Evolutionary conservation across 1,284 basidiomycete species (phyloP).

Genomic region (Ganoderma lucidum): DNA sequence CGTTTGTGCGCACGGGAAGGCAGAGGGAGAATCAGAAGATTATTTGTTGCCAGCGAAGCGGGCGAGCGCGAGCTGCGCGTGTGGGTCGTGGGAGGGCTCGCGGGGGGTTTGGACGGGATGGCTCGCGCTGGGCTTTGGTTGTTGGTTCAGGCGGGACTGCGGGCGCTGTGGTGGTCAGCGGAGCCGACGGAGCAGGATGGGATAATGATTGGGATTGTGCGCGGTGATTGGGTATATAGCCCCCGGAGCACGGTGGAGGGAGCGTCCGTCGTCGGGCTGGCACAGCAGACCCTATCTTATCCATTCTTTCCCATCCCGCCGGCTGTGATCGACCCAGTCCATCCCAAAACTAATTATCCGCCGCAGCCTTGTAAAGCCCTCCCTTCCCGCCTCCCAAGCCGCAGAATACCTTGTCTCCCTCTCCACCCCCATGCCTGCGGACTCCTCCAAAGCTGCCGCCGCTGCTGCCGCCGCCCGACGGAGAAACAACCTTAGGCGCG

Average conservation of each 20-base stretch:
- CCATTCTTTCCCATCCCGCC: constrained; percentile 25
- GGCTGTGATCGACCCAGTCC: constrained; percentile 24
- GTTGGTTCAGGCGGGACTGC: constrained; percentile 10
- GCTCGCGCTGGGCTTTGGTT: constrained; percentile 4
- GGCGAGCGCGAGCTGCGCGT: constrained; percentile 7
- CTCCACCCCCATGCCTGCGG: constrained; percentile 42
- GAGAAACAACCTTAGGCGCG: constrained; percentile 38
- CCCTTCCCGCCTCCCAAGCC: constrained; percentile 14
- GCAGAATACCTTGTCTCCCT: constrained; percentile 23
- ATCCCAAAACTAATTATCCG: constrained; percentile 28
- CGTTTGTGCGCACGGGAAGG: not conserved
- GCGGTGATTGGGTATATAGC: constrained; percentile 25
- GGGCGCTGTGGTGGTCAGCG: not conserved
- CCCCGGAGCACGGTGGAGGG: constrained; percentile 13
- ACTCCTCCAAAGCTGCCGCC: constrained; percentile 39
- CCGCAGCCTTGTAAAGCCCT: constrained; percentile 29
- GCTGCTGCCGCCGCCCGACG: constrained; percentile 36
- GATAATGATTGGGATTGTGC: not conserved
- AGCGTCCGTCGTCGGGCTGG: constrained; percentile 2
- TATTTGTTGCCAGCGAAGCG: constrained; percentile 14
- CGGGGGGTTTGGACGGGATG: not conserved
- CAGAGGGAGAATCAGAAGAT: constrained; percentile 7
- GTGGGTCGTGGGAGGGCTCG: constrained; percentile 5
- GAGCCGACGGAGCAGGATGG: constrained; percentile 6
- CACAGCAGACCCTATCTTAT: constrained; percentile 14